Evolutionary conservation across 179 eudicot species (phyloP), one percentile per base, ranked within the genome.

Genomic region (Gypsophila paniculata): DNA sequence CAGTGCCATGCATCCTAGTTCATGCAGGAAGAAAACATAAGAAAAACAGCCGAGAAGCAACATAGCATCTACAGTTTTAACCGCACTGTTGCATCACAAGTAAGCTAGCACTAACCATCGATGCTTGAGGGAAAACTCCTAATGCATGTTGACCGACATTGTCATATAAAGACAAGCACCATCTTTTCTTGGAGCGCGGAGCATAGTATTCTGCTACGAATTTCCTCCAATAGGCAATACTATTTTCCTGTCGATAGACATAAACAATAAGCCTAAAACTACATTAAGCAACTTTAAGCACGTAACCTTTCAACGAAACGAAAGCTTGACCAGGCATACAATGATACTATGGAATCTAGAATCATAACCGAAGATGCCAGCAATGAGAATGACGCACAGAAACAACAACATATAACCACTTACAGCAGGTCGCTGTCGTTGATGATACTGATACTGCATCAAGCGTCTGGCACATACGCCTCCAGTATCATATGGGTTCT

Each of bases 1-100:
- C 97, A 93, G 69, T 93, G 97, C 97, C 97, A 93, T 70, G 91
- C 96, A 87, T 89, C 97, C 98, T 93, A 76, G 51, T 55, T 66
- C 80, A 74, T 42, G 58, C 54, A 76, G 36, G 32, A n/a, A 70
- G 64, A 51, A 51, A 59, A 62, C 12, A 21, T 82, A 59, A 71
- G 68, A 65, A 21, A 58, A 25, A 55, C 52, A 32, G 14, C 54
- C 11, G 23, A 51, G 44, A 15, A 34, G 18, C n/a, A 68, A 64
- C 1, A 38, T 44, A 2, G 21, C 22, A 15, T 61, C 62, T 38
- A 11, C 9, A 48, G 6, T 57, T 22, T 18, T 55, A 57, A 57
- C 13, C 1, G 23, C 18, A 10, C 54, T 26, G 5, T 60, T 21
- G 22, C 18, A 32, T 15, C 21, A 34, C 0, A 44, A 44, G 42